Percentiles rank a stretch among this genome's conserved stretches.
Evolutionary conservation across 2,329 filamentous ascomycete genomes (phyloP).

Genomic region (Venturia asperata): DNA sequence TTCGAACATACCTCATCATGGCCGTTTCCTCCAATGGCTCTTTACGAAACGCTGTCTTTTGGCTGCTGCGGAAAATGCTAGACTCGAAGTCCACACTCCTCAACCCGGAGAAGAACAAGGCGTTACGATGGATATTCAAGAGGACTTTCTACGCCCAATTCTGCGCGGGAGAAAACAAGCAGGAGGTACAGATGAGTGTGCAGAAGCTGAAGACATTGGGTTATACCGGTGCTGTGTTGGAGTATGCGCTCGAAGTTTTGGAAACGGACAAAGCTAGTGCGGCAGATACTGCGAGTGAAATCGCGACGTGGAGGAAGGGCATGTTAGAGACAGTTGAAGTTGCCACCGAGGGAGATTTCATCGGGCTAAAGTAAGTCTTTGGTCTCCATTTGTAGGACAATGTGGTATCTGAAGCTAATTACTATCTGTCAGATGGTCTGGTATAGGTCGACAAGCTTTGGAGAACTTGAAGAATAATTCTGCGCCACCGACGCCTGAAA

Average conservation of each 20-base stretch:
- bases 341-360: constrained; percentile 45
- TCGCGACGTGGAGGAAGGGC: constrained; percentile 64
- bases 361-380: constrained; percentile 44
- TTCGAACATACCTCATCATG: constrained; percentile 63
- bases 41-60: constrained; percentile 63
- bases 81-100: constrained; percentile 60
- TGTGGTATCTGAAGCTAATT: background rate
- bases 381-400: background rate
- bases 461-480: constrained; percentile 54
- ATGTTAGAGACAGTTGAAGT: constrained; percentile 64
- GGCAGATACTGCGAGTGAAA: constrained; percentile 52
- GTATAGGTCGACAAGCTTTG: constrained; percentile 68
- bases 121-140: constrained; percentile 65
- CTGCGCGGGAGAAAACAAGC: constrained; percentile 69
- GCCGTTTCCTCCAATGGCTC: constrained; percentile 62
- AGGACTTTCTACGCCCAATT: constrained; percentile 87
- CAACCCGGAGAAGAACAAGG: constrained; percentile 66
- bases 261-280: constrained; percentile 48
- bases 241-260: constrained; percentile 77
- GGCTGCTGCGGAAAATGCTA: constrained; percentile 61
- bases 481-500: constrained; percentile 54
- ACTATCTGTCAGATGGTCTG: constrained; percentile 57
- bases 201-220: constrained; percentile 63
- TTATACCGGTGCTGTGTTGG: constrained; percentile 75
- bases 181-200: constrained; percentile 62